These are phyloP conservation scores for Carallia pectinifolia DNA, from an alignment of 345 rosid genomes.

Conservation along the genomic window DNA sequence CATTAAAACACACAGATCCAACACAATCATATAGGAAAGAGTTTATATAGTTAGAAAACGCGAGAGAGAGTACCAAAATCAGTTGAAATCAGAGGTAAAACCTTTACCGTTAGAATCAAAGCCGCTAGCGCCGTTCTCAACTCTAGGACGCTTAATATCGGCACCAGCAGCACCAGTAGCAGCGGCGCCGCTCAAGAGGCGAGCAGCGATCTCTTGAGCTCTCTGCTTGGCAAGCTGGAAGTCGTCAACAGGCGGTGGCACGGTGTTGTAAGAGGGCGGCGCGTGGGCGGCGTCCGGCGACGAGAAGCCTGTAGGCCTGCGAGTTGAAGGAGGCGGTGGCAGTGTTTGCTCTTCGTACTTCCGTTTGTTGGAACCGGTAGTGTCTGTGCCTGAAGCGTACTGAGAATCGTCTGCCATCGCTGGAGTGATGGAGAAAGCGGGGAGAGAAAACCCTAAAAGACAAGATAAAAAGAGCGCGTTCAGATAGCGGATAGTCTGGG, in stretches of 20 bases:
- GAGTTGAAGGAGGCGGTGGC: constrained; percentile 44
- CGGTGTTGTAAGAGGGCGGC: constrained; percentile 67
- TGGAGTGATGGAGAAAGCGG: neutral
- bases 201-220: constrained; percentile 93
- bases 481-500: too few species aligned
- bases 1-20: constrained; percentile 8
- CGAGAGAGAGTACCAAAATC: neutral
- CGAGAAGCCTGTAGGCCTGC: constrained; percentile 88
- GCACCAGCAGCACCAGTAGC: constrained; percentile 23
- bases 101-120: constrained; percentile 61
- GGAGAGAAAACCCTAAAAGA: constrained; percentile 3
- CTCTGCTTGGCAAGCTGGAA: constrained; percentile 86
- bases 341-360: constrained; percentile 80
- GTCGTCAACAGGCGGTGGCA: constrained; percentile 72
- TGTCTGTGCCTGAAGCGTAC: constrained; percentile 53
- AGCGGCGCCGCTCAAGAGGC: constrained; percentile 42
- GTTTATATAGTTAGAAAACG: neutral
- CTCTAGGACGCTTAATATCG: constrained; percentile 78
- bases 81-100: constrained; percentile 45
- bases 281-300: constrained; percentile 44
- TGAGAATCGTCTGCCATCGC: constrained; percentile 95
- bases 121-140: constrained; percentile 62
- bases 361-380: constrained; percentile 56
- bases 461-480: too few species aligned
- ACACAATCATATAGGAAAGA: too few species aligned